phyloP scores from a whole-genome alignment of 2,329 filamentous ascomycete species.

The Nothomitra cinnamomea region DNA sequence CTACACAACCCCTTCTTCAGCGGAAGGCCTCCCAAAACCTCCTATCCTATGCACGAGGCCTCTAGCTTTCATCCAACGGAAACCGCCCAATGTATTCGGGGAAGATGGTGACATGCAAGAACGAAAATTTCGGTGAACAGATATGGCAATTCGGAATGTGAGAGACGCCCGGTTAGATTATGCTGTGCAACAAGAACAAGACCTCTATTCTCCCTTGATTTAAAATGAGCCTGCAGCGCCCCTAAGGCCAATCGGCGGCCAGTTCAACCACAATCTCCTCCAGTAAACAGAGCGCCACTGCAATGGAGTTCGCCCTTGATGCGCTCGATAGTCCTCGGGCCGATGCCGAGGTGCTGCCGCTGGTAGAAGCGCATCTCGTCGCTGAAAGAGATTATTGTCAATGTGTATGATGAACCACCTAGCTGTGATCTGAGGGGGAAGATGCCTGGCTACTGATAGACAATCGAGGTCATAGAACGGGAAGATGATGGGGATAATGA shows the following conservation, averaged over 20 bases:
- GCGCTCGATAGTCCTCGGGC: no score
- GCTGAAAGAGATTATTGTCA: conserved; percentile 11
- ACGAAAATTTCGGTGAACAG: not conserved
- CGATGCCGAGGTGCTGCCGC: conserved; percentile 6
- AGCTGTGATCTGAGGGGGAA: conserved; percentile 7
- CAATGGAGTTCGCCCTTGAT: no score
- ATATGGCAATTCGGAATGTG: not conserved
- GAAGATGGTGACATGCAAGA: not conserved
- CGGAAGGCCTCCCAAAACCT: not conserved
- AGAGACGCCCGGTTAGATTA: not conserved
- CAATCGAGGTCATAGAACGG: conserved; percentile 9
- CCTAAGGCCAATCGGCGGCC: not conserved
- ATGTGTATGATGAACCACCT: conserved; percentile 8
- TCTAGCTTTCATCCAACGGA: not conserved
- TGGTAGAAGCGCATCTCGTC: conserved; percentile 10
- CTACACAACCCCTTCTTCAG: not conserved
- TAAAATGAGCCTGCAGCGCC: not conserved
- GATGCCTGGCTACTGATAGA: conserved; percentile 10
- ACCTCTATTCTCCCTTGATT: no score
- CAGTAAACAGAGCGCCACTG: no score
- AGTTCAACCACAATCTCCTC: not conserved
- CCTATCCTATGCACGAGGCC: not conserved
- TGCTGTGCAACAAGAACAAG: not conserved
- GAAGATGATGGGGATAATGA: conserved; percentile 8
- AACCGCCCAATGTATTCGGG: not conserved